phyloP scores from a whole-genome alignment of 192 early-diverging fungal genomes.

The Coemansia erecta region DNA sequence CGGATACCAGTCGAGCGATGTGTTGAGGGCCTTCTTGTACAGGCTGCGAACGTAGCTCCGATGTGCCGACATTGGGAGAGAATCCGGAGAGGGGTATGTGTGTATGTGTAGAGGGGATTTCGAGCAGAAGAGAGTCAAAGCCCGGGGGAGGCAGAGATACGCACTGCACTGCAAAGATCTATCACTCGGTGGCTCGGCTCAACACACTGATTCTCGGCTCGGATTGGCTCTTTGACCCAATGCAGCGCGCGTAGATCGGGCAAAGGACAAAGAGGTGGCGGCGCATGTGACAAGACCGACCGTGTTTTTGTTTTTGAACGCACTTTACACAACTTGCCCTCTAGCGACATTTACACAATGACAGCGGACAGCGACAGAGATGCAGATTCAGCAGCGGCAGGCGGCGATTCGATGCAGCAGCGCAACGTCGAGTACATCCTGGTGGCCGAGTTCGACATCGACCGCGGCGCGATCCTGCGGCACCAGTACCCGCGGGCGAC shows the following conservation, averaged over 20 bases:
- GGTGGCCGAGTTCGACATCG: conserved; percentile 94
- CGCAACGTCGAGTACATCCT: conserved; percentile 80
- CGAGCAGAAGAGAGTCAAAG: background rate
- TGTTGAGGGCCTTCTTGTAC: conserved; percentile 80
- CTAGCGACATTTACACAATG: background rate
- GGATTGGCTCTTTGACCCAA: too few species aligned
- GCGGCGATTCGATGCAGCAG: conserved; percentile 21
- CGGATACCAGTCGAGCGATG: conserved; percentile 87
- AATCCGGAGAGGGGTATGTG: background rate
- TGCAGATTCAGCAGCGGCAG: conserved; percentile 7
- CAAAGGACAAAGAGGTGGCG: too few species aligned
- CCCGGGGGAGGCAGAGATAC: too few species aligned
- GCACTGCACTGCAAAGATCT: too few species aligned
- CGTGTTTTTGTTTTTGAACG: background rate
- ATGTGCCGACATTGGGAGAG: conserved; percentile 57
- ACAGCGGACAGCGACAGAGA: background rate
- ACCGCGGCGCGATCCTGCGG: conserved; percentile 81
- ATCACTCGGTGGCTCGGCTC: too few species aligned
- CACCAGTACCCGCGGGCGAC: conserved; percentile 86
- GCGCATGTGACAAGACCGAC: too few species aligned
- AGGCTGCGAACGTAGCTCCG: conserved; percentile 73
- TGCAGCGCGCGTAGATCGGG: too few species aligned
- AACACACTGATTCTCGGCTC: too few species aligned
- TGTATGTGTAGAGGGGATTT: background rate
- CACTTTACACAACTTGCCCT: too few species aligned